Percentiles rank a stretch among this genome's conserved stretches.
These are phyloP conservation scores for Neopestalotiopsis rosae DNA, from an alignment of 2,329 filamentous ascomycete species.

Conservation along the genomic window DNA sequence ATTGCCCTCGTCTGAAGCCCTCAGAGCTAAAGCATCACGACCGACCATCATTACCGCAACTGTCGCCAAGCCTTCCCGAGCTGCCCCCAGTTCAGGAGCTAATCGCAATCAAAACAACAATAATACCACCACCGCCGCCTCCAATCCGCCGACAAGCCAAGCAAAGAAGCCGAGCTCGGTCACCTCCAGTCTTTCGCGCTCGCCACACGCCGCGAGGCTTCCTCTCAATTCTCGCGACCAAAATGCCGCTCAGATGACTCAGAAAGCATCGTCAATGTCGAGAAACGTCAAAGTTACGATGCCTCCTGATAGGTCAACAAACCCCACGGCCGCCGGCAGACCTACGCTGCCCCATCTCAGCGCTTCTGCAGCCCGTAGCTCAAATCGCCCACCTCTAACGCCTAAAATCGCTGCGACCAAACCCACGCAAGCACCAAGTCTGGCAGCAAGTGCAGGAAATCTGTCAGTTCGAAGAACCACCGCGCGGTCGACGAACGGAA, in stretches of 20 bases:
- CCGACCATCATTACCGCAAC: slow-evolving; percentile 20
- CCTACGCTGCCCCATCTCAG: slow-evolving; percentile 73
- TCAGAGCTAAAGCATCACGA: slow-evolving; percentile 12
- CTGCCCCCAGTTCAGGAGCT: slow-evolving; percentile 10
- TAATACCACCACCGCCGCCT: neutral
- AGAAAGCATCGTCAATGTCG: slow-evolving; percentile 31
- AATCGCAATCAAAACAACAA: slow-evolving; percentile 1
- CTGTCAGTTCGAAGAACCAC: slow-evolving; percentile 45
- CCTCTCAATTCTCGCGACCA: slow-evolving; percentile 39
- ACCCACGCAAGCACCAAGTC: slow-evolving; percentile 32
- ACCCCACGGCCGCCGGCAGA: slow-evolving; percentile 51
- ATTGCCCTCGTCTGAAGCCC: slow-evolving; percentile 22
- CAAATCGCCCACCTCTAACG: slow-evolving; percentile 55
- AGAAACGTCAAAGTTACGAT: slow-evolving; percentile 37
- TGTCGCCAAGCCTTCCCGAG: slow-evolving; percentile 17
- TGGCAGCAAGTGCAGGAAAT: slow-evolving; percentile 46
- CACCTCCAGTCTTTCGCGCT: slow-evolving; percentile 3
- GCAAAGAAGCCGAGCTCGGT: neutral
- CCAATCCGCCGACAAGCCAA: neutral
- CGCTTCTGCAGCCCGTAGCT: slow-evolving; percentile 62
- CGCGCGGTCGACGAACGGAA: slow-evolving; percentile 29
- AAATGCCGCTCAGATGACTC: slow-evolving; percentile 41
- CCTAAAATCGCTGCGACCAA: slow-evolving; percentile 58
- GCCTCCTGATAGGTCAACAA: slow-evolving; percentile 50
- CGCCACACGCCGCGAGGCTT: slow-evolving; percentile 10